Base-by-base conservation (phyloP, 1,284 basidiomycete genomes). In the Trichosporon sp. region DNA sequence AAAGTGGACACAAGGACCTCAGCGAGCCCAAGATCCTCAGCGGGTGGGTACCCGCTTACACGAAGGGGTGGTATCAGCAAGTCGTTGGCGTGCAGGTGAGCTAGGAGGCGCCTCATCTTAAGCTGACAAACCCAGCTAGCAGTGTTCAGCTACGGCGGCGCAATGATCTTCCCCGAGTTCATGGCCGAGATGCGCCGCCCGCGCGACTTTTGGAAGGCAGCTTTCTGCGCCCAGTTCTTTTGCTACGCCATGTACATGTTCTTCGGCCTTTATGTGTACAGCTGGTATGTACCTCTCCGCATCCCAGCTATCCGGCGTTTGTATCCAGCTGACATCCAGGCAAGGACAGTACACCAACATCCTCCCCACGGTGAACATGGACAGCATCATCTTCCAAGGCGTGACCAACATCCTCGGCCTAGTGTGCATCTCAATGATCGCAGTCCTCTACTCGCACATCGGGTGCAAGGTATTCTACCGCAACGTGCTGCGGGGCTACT, bases 201-300 rank as follows among this genome's bases (percentile, higher is more conserved):
- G 0, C 85, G 85, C 83, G 87, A 89, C 73, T 89, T 89, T 70
- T 88, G 86, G 85, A 88, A 88, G 73, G 85, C 84, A 33, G 87
- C 87, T 83, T 79, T 83, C 56, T 74, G 77, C 33, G 85, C 86
- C 0, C 86, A 89, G 71, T 56, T 81, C 3, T 74, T 89, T 40
- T 87, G 88, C 70, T 83, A 82, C 69, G 57, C 76, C 14, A 82
- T 84, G 3, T 89, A 69, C 65, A 64, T 66, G 63, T 19, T 62
- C 21, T 66, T 64, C 32, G 87, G 86, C 10, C 58, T 82, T 23
- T 82, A 80, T 69, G 78, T 80, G 44, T 82, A 87, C 79, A 77
- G 82, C 0, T 85, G 84, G 61, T 62, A n/a, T 16, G 56, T 62
- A 16, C 3, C 31, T 14, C 25, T 3, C n/a, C n/a, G n/a, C n/a